These are phyloP conservation scores for Ensete ventricosum DNA, from an alignment of 176 grass and related monocot species.

Conservation along the genomic window DNA sequence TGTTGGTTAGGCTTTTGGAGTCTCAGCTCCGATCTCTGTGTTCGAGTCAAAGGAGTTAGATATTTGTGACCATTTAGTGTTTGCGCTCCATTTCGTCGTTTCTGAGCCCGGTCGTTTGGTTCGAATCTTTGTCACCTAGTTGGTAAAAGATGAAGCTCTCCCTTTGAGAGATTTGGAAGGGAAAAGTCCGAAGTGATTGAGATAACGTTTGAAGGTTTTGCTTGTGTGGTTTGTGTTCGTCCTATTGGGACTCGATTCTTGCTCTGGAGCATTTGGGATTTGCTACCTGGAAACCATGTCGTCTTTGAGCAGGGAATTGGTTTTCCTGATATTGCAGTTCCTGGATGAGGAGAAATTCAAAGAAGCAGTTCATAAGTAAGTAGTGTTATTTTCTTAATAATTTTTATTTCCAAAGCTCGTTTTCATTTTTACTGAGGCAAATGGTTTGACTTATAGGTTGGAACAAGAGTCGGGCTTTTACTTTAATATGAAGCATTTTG, in stretches of 20 bases:
- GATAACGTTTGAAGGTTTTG: neutral
- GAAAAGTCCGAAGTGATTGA: too few species aligned
- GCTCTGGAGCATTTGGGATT: conserved; percentile 18
- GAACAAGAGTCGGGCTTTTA: conserved; percentile 98
- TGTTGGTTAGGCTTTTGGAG: neutral
- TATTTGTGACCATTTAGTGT: too few species aligned
- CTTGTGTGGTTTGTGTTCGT: neutral
- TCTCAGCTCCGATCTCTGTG: neutral
- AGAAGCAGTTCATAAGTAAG: conserved; percentile 24
- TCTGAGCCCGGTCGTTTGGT: neutral
- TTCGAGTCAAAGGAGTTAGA: neutral
- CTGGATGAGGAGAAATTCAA: conserved; percentile 30
- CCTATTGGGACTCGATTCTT: conserved; percentile 3
- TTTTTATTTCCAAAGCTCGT: neutral
- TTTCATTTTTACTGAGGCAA: neutral
- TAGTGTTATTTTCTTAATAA: neutral
- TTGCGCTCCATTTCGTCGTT: neutral
- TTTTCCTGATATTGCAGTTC: conserved; percentile 30
- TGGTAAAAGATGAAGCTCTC: too few species aligned
- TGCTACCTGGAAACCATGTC: conserved; percentile 24
- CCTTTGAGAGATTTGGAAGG: neutral
- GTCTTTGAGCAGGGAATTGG: conserved; percentile 27
- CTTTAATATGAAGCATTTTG: conserved; percentile 99
- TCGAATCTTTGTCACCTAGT: too few species aligned
- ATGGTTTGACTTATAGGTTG: conserved; percentile 37